Percentiles rank a stretch among this genome's conserved stretches.
phyloP scores from a whole-genome alignment of 2,329 filamentous ascomycete species.

The Fusarium mangiferae region DNA sequence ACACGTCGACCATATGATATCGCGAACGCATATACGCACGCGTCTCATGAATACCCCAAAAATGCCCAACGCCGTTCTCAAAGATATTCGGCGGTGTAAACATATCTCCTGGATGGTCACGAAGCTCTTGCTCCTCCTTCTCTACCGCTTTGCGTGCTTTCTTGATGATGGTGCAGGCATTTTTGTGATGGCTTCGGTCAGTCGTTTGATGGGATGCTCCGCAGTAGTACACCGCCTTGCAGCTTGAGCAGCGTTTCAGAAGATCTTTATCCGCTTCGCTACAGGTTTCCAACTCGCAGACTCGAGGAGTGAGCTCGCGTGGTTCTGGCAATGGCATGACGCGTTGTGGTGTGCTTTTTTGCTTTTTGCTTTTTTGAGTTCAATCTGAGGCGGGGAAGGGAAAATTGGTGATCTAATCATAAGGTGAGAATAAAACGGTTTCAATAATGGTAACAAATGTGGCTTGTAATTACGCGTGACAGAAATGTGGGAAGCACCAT shows the following conservation, averaged over 20 bases:
- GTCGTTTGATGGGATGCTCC: constrained; percentile 54
- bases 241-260: constrained; percentile 52
- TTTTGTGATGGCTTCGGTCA: constrained; percentile 53
- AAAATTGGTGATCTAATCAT: not conserved
- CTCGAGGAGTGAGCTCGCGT: not conserved
- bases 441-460: fast-evolving
- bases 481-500: fast-evolving
- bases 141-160: constrained; percentile 44
- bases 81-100: constrained; percentile 50
- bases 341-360: constrained; percentile 1
- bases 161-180: constrained; percentile 52
- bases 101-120: constrained; percentile 43
- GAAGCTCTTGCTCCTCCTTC: constrained; percentile 52
- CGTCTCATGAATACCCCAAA: constrained; percentile 55
- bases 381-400: not conserved
- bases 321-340: not conserved
- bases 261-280: not conserved
- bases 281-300: constrained; percentile 26
- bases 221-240: constrained; percentile 59
- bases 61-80: constrained; percentile 51
- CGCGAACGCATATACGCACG: constrained; percentile 56
- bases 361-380: not conserved
- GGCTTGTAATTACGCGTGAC: fast-evolving
- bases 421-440: not conserved
- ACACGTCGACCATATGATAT: constrained; percentile 44